phyloP scores from a whole-genome alignment of 441 rosid genomes.

The Erysimum pusillum region DNA sequence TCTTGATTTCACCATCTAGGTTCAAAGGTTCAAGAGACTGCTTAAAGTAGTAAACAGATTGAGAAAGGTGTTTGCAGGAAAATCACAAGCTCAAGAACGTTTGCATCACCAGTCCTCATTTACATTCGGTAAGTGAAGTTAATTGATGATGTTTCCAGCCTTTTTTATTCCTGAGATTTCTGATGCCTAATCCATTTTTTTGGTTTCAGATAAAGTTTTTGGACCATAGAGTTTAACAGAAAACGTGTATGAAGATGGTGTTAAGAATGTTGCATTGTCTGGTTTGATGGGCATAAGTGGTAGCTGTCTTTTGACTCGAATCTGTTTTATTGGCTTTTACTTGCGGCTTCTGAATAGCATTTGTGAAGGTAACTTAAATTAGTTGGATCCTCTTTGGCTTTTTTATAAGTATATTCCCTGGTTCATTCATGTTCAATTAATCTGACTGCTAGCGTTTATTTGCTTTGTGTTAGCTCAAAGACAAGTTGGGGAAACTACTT shows the following conservation, averaged over 20 bases:
- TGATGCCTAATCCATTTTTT: slow-evolving; percentile 10
- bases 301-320: slow-evolving; percentile 39
- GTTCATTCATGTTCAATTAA: too few relatives aligned
- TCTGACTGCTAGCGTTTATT: too few relatives aligned
- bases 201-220: slow-evolving; percentile 84
- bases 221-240: slow-evolving; percentile 81
- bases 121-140: slow-evolving; percentile 70
- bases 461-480: too few relatives aligned
- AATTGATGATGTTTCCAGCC: not conserved
- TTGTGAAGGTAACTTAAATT: slow-evolving; percentile 78
- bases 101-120: slow-evolving; percentile 78
- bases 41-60: too few relatives aligned
- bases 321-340: slow-evolving; percentile 16
- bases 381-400: too few relatives aligned
- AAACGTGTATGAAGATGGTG: slow-evolving; percentile 93
- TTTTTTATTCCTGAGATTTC: not conserved
- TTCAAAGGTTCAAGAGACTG: too few relatives aligned
- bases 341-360: slow-evolving; percentile 80
- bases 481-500: too few relatives aligned
- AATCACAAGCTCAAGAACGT: slow-evolving; percentile 84
- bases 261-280: slow-evolving; percentile 95
- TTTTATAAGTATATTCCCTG: too few relatives aligned
- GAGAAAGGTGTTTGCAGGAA: too few relatives aligned
- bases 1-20: too few relatives aligned
- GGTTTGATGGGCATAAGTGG: slow-evolving; percentile 97